Conservation (phyloP, 2,329 filamentous ascomycete species). For the Phaeosphaeria sp. region DNA sequence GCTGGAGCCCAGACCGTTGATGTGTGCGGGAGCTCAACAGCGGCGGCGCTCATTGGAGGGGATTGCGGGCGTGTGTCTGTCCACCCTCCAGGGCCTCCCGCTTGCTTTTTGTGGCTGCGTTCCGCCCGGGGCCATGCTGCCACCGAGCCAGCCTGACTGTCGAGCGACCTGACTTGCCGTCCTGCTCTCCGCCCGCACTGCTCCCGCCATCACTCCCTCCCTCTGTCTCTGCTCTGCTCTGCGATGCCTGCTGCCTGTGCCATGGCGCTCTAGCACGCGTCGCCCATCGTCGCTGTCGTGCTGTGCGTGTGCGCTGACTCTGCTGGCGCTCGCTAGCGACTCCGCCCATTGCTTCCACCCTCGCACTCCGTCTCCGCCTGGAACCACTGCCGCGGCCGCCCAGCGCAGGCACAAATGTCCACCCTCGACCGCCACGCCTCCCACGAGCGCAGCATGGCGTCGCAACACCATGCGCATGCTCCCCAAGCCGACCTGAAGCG, state of each 20-base stretch:
- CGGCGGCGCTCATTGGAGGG: conserved; percentile 24
- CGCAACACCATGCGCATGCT: conserved; percentile 28
- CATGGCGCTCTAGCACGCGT: conserved; percentile 13
- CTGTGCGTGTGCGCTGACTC: conserved; percentile 6
- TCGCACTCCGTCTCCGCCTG: conserved; percentile 21
- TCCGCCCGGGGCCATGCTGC: conserved; percentile 3
- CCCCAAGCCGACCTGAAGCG: conserved; percentile 51
- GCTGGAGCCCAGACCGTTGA: conserved; percentile 10
- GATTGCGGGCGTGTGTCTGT: conserved; percentile 6
- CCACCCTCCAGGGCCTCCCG: conserved; percentile 4
- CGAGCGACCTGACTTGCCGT: not conserved
- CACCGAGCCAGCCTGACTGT: not conserved
- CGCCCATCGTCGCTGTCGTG: conserved; percentile 6
- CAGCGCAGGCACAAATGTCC: conserved; percentile 29
- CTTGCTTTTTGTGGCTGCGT: conserved; percentile 11
- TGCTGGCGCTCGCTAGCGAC: conserved; percentile 24
- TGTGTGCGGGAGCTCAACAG: not conserved
- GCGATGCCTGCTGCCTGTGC: conserved; percentile 13
- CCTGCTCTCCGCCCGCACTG: not conserved
- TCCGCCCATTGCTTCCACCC: conserved; percentile 31
- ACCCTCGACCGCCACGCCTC: conserved; percentile 27
- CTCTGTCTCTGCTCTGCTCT: conserved; percentile 2
- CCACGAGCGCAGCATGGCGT: conserved; percentile 28
- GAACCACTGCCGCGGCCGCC: conserved; percentile 19
- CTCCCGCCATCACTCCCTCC: conserved; percentile 6